A percentile compares a stretch with the other conserved stretches of the same genome.
These are phyloP conservation scores for Polyporus arcularius DNA, from an alignment of 768 basidiomycete genomes.

Conservation along the genomic window DNA sequence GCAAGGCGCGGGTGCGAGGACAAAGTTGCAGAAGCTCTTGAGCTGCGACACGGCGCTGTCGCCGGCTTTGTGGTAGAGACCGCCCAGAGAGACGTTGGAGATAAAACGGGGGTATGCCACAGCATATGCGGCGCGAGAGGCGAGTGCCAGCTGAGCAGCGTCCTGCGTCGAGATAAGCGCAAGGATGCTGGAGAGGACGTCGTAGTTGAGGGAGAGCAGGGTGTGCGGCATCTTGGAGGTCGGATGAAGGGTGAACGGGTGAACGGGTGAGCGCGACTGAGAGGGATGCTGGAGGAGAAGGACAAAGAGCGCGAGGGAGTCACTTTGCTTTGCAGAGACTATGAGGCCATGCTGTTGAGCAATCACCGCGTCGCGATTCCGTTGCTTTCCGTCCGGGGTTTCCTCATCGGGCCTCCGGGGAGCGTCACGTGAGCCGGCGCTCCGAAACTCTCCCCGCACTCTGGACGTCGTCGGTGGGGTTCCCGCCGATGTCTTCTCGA, in stretches of 20 bases:
- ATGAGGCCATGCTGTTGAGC: constrained; percentile 2
- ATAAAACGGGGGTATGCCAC: constrained; percentile 21
- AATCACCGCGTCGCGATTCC: background rate
- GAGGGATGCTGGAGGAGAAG: background rate
- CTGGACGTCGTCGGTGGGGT: background rate
- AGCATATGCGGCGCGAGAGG: constrained; percentile 18
- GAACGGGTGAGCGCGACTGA: background rate
- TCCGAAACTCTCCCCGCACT: constrained; percentile 7
- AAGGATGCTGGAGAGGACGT: constrained; percentile 20
- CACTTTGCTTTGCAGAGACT: background rate
- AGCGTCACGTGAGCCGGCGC: constrained; percentile 9
- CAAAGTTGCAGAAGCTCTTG: constrained; percentile 17
- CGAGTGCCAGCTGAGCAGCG: constrained; percentile 18
- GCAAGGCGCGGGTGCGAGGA: constrained; percentile 14
- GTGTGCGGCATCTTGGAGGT: constrained; percentile 5
- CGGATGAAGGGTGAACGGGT: background rate
- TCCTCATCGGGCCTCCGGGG: background rate
- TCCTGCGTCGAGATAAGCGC: constrained; percentile 12
- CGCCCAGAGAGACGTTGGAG: constrained; percentile 18
- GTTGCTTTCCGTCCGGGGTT: constrained; percentile 1
- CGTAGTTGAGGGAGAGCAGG: constrained; percentile 21
- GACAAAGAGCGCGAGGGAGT: background rate
- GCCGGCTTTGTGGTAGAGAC: constrained; percentile 18
- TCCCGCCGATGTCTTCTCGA: background rate
- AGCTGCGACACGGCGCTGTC: constrained; percentile 17